Evolutionary conservation across 2,329 filamentous ascomycete species (phyloP), one percentile per base, ranked within the genome.

Genomic region (Pseudocercospora musae): DNA sequence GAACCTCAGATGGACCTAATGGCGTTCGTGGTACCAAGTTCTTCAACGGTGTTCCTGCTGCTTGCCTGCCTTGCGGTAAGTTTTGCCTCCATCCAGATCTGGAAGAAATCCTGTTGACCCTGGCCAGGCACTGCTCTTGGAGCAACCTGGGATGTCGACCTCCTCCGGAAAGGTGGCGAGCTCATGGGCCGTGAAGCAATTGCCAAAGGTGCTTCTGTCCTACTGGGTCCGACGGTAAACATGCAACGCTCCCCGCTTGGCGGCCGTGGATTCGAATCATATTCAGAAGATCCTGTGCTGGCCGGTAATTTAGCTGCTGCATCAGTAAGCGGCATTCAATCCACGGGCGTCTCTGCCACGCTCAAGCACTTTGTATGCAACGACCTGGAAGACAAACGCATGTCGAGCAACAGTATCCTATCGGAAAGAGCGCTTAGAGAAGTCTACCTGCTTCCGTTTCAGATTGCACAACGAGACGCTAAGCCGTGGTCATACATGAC

Each of bases 231-330:
- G 1, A 93, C 90, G 0, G 87, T 92, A 33, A 92, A 91, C 78
- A 88, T 92, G 81, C 91, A 95, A 71, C 85, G 91, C 15, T 90
- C 90, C 55, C 91, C 91, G 0, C 81, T 95, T 0, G 91, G 91
- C n/a, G 91, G 91, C 18, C 84, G 91, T 63, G 92, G 92, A 66
- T 96, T 95, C 68, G 91, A 96, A 76, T 92, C 90, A 0, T 95
- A 92, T 74, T 92, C 89, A 0, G 91, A 95, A 74, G 91, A 95
- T 68, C 91, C 91, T 0, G 83, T 88, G 9, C 81, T 96, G 4
- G 91, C 90, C 90, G 59, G 89, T 3, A 88, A 91, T 71, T 82
- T 90, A 60, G 86, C 84, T 1, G 87, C 90, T 68, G 78, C 81
- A 29, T 84, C 84, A 59, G 79, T 86, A 42, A 82, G 78, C 56